Conservation (phyloP, 2,329 filamentous ascomycete genomes). For the Nannizziopsis arthrosporioides region DNA sequence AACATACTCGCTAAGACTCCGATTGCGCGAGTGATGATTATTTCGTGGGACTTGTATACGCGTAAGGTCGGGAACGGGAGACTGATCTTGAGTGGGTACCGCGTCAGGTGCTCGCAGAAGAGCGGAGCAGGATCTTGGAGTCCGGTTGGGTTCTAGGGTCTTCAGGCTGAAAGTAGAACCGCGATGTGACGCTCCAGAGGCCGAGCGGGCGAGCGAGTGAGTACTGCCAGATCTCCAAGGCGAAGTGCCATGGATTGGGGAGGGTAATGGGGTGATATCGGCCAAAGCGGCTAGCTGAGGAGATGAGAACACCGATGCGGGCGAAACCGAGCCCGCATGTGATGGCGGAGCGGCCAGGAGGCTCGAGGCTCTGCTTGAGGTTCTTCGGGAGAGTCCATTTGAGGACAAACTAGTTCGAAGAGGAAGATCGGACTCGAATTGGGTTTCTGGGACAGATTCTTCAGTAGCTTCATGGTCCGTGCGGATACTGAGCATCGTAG, state of each 20-base stretch:
- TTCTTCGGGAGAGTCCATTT: constrained; percentile 33
- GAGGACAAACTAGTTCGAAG: constrained; percentile 34
- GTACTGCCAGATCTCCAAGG: constrained; percentile 45
- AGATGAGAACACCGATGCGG: constrained; percentile 59
- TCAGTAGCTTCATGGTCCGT: background rate
- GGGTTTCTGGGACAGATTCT: background rate
- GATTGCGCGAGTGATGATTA: constrained; percentile 56
- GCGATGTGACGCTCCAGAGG: constrained; percentile 31
- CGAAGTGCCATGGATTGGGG: constrained; percentile 47
- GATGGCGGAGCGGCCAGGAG: constrained; percentile 30
- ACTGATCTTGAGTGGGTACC: constrained; percentile 33
- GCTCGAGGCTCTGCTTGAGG: constrained; percentile 38
- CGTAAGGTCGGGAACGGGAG: constrained; percentile 10
- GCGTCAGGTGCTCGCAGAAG: constrained; percentile 16
- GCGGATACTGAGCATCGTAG: constrained; percentile 3
- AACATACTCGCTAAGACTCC: constrained; percentile 80
- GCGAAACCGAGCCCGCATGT: constrained; percentile 38
- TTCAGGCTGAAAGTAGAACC: constrained; percentile 27
- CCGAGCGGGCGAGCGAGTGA: constrained; percentile 34
- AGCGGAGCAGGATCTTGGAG: constrained; percentile 23
- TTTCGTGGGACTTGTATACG: constrained; percentile 13
- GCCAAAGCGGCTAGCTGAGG: constrained; percentile 64
- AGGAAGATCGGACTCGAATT: constrained; percentile 24
- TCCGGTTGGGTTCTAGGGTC: constrained; percentile 27
- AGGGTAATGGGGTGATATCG: constrained; percentile 68